phyloP scores from a whole-genome alignment of 768 basidiomycete species.

The Rhodotorula paludigena region DNA sequence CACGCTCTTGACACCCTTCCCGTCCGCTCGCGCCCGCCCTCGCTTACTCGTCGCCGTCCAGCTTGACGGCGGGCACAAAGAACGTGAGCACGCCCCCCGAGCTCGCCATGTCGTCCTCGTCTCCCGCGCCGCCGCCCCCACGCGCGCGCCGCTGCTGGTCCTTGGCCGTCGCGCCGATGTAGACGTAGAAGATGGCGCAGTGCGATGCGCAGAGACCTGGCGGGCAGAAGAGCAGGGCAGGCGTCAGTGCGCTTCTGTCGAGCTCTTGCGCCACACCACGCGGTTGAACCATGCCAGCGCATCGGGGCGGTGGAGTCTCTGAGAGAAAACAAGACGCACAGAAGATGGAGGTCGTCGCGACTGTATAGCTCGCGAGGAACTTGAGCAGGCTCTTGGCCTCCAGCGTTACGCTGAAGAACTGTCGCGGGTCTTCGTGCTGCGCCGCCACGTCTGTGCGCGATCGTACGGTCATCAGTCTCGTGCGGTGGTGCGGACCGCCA shows the following conservation, averaged over 20 bases:
- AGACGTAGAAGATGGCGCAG: conserved; percentile 82
- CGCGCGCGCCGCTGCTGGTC: conserved; percentile 58
- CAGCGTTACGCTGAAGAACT: conserved; percentile 63
- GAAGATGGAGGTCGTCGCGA: conserved; percentile 78
- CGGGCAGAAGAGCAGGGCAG: no score
- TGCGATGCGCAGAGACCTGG: conserved; percentile 74
- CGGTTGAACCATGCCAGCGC: background rate
- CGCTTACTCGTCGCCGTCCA: conserved; percentile 51
- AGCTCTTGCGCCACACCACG: no score
- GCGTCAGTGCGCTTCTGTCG: no score
- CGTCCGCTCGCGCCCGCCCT: no score
- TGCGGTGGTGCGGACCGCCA: no score
- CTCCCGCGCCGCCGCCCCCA: conserved; percentile 56
- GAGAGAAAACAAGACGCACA: conserved; percentile 57
- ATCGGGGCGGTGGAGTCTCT: background rate
- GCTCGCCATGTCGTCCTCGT: no score
- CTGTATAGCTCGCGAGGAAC: conserved; percentile 71
- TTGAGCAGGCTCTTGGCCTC: conserved; percentile 71
- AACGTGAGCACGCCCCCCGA: conserved; percentile 81
- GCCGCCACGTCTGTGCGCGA: conserved; percentile 44
- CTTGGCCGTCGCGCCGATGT: conserved; percentile 69
- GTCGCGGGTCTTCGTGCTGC: conserved; percentile 52
- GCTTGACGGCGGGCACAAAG: conserved; percentile 74
- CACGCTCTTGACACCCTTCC: no score
- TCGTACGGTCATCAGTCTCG: background rate